These are phyloP conservation scores for Sarocladium strictum DNA, from an alignment of 2,329 filamentous ascomycete genomes.

Conservation along the genomic window DNA sequence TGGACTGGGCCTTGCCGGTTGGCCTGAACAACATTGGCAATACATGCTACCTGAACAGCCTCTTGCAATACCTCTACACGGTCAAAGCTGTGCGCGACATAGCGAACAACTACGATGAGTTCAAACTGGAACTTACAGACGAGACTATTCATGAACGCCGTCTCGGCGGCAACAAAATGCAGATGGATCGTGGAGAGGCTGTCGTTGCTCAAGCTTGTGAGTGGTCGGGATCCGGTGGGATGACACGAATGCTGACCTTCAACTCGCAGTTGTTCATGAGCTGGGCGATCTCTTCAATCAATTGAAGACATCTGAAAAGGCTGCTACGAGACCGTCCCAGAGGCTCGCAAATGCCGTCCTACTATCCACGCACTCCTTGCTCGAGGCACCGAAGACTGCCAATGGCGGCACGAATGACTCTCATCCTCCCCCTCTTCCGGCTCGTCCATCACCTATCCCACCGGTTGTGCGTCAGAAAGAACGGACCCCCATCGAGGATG, in stretches of 20 bases:
- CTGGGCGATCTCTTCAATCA: conserved; percentile 64
- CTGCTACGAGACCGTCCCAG: conserved; percentile 64
- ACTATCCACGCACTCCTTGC: conserved; percentile 41
- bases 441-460: conserved; percentile 36
- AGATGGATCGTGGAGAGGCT: conserved; percentile 47
- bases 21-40: conserved; percentile 93
- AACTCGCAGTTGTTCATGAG: conserved; percentile 61
- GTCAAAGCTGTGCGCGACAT: conserved; percentile 75
- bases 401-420: conserved; percentile 20
- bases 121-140: conserved; percentile 62
- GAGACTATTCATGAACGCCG: conserved; percentile 59
- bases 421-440: conserved; percentile 44
- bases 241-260: not conserved
- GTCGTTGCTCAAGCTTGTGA: conserved; percentile 69
- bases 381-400: conserved; percentile 24
- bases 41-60: conserved; percentile 95
- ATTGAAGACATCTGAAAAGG: conserved; percentile 57
- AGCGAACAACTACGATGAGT: conserved; percentile 67
- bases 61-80: conserved; percentile 92
- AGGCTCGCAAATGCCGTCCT: conserved; percentile 77
- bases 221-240: conserved; percentile 34
- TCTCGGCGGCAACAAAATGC: conserved; percentile 62
- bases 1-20: conserved; percentile 60
- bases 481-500: conserved; percentile 20
- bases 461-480: conserved; percentile 18